A percentile compares a stretch with the other conserved stretches of the same genome.
Evolutionary conservation across 2,329 filamentous ascomycete species (phyloP).

Genomic region (Kalmusia sp.): DNA sequence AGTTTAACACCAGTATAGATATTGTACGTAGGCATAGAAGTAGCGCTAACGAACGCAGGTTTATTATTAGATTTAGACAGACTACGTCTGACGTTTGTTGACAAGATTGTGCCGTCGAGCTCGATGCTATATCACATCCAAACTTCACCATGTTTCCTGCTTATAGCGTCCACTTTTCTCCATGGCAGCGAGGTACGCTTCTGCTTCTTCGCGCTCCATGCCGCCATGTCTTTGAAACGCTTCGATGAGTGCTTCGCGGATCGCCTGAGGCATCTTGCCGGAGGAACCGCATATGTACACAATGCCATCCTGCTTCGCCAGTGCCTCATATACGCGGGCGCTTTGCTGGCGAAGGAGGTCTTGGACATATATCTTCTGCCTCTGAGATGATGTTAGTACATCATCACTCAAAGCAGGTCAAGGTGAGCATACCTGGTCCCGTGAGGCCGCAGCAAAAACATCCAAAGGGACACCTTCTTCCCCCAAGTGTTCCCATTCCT

Average conservation of each 20-base stretch:
- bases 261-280: conserved; percentile 74
- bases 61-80: too few species aligned
- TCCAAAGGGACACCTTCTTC: conserved; percentile 53
- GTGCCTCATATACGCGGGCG: conserved; percentile 57
- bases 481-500: conserved; percentile 71
- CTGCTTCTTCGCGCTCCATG: conserved; percentile 58
- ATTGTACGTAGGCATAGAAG: too few species aligned
- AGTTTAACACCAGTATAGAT: too few species aligned
- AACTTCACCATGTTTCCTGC: conserved; percentile 71
- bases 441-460: conserved; percentile 72
- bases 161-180: conserved; percentile 69
- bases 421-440: conserved; percentile 62
- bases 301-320: conserved; percentile 60
- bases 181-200: conserved; percentile 62
- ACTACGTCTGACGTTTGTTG: too few species aligned
- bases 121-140: neutral
- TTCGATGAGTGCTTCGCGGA: conserved; percentile 71
- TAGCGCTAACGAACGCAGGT: too few species aligned
- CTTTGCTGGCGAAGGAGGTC: conserved; percentile 63
- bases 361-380: conserved; percentile 72
- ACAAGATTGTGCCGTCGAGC: too few species aligned
- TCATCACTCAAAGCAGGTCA: neutral
- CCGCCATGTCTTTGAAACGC: conserved; percentile 56
- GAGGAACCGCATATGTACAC: conserved; percentile 68
- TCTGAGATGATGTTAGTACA: conserved; percentile 23